Conservation (phyloP, 2,329 filamentous ascomycete species). For the Trichoderma sp. region DNA sequence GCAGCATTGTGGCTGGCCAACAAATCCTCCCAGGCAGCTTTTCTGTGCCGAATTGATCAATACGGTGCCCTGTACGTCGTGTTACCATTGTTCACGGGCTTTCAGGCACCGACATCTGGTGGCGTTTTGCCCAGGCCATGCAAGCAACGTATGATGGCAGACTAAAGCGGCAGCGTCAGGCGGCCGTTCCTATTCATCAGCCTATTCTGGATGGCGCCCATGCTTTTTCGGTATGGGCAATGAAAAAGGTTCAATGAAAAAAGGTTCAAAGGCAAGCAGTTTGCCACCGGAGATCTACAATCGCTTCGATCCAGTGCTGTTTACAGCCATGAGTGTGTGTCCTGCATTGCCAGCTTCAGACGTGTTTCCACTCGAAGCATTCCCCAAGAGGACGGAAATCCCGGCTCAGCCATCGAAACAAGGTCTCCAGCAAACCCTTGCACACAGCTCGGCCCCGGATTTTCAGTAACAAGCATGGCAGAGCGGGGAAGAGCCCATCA, state of each 20-base stretch:
- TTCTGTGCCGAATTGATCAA: not conserved
- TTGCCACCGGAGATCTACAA: constrained; percentile 3
- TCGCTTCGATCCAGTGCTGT: not conserved
- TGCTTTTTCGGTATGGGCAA: not conserved
- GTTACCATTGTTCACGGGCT: not conserved
- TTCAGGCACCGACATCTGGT: not conserved
- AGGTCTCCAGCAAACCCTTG: not conserved
- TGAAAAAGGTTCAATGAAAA: not conserved
- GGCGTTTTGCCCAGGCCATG: not conserved
- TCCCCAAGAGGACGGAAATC: not conserved
- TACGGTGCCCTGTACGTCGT: not conserved
- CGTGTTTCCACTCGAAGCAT: not conserved
- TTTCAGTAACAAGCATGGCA: constrained; percentile 1
- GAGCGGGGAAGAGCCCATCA: not conserved
- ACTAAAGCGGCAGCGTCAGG: not conserved
- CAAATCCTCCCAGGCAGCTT: not conserved
- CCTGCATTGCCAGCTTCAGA: not conserved
- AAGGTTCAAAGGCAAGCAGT: not conserved
- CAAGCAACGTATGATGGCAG: constrained; percentile 13
- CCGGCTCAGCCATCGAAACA: not conserved
- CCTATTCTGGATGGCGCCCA: not conserved
- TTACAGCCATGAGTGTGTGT: not conserved
- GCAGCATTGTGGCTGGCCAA: not conserved
- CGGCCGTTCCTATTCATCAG: not conserved
- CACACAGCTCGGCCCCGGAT: constrained; percentile 12